Conservation (phyloP, 1,139 yeast species). For the Candida buenavistaensis region DNA sequence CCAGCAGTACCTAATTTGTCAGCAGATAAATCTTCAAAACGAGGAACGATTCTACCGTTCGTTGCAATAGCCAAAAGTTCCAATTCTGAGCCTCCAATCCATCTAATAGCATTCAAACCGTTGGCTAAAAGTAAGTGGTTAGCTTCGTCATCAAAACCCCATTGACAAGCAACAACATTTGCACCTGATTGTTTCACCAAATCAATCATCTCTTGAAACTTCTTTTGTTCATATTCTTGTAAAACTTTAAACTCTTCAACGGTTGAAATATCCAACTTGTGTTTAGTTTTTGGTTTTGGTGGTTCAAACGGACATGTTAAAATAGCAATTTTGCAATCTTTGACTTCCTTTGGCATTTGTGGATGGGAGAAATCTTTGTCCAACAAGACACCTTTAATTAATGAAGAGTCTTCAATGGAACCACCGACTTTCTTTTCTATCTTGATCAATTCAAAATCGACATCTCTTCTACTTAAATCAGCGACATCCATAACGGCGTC, state of each 20-base stretch:
- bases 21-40: conserved; percentile 85
- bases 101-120: conserved; percentile 91
- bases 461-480: conserved; percentile 88
- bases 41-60: conserved; percentile 93
- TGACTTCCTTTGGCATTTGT: conserved; percentile 86
- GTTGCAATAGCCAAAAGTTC: conserved; percentile 97
- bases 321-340: conserved; percentile 87
- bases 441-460: conserved; percentile 93
- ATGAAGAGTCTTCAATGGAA: conserved; percentile 75
- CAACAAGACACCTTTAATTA: conserved; percentile 87
- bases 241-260: conserved; percentile 91
- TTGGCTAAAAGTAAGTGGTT: conserved; percentile 88
- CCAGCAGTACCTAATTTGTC: conserved; percentile 91
- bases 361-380: conserved; percentile 98
- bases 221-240: conserved; percentile 89
- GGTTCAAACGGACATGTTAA: conserved; percentile 99
- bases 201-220: conserved; percentile 88
- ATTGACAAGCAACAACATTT: conserved; percentile 94
- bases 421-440: conserved; percentile 98
- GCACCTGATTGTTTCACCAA: conserved; percentile 90
- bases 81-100: conserved; percentile 98
- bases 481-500: conserved; percentile 94
- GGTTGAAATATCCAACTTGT: conserved; percentile 86
- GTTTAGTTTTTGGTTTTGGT: conserved; percentile 98
- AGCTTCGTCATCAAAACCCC: conserved; percentile 99